Conservation (phyloP, 371 early-diverging fungal genomes). For the Cokeromyces recurvatus region DNA sequence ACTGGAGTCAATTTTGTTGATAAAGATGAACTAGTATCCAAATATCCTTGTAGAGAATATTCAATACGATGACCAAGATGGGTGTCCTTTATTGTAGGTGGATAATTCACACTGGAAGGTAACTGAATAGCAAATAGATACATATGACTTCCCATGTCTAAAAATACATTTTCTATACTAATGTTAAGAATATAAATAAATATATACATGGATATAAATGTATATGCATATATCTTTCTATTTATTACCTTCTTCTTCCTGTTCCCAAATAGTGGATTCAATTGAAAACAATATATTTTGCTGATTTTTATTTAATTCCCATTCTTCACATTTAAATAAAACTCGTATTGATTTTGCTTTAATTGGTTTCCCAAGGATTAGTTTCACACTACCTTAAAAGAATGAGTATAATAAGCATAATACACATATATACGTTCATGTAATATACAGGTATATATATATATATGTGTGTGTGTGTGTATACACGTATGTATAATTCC, state of each 20-base stretch:
- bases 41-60: constrained; percentile 33
- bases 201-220: too few relatives aligned
- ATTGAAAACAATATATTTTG: constrained; percentile 24
- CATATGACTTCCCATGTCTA: constrained; percentile 27
- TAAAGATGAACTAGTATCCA: constrained; percentile 7
- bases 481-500: neutral
- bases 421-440: too few relatives aligned
- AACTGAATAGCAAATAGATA: constrained; percentile 43
- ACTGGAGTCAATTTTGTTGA: constrained; percentile 12
- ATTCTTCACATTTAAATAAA: constrained; percentile 30
- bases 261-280: constrained; percentile 22
- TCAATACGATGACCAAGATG: constrained; percentile 31
- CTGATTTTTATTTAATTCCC: constrained; percentile 7
- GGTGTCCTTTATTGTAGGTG: constrained; percentile 32
- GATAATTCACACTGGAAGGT: constrained; percentile 34
- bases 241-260: neutral
- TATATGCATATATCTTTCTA: neutral
- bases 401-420: too few relatives aligned
- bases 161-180: neutral
- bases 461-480: neutral
- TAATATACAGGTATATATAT: too few relatives aligned
- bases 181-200: neutral
- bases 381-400: constrained; percentile 31
- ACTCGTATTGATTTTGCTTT: constrained; percentile 27
- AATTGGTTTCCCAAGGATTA: constrained; percentile 29